phyloP scores from a whole-genome alignment of 2,329 filamentous ascomycete species.

The Lachnellula cervina region DNA sequence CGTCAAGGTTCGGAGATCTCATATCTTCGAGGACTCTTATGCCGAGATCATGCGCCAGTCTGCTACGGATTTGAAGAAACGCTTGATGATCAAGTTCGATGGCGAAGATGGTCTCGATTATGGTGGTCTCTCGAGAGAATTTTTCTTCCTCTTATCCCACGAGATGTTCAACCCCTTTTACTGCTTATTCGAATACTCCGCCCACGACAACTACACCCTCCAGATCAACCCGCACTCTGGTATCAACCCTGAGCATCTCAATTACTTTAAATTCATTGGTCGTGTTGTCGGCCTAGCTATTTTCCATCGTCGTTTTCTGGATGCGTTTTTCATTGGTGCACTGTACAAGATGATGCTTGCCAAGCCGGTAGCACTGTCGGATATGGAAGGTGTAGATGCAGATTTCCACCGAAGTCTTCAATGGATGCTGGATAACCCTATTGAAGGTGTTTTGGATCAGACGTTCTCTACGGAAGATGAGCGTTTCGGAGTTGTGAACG shows the following conservation, averaged over 20 bases:
- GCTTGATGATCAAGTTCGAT: constrained; percentile 99
- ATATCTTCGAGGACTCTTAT: constrained; percentile 98
- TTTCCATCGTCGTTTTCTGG: constrained; percentile 94
- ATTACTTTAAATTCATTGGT: constrained; percentile 99
- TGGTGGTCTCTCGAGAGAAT: constrained; percentile 94
- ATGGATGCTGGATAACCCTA: constrained; percentile 98
- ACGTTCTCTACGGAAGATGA: constrained; percentile 98
- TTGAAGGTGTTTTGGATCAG: constrained; percentile 88
- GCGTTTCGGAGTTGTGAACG: constrained; percentile 88
- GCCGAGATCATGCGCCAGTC: constrained; percentile 97
- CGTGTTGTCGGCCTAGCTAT: constrained; percentile 95
- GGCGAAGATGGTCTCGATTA: constrained; percentile 98
- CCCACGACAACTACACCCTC: constrained; percentile 98
- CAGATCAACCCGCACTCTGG: constrained; percentile 99
- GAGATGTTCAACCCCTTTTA: constrained; percentile 99
- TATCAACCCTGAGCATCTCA: constrained; percentile 98
- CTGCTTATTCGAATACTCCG: constrained; percentile 98
- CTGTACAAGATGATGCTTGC: constrained; percentile 99
- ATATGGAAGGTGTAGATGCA: constrained; percentile 98
- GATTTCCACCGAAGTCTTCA: constrained; percentile 95
- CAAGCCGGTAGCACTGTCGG: constrained; percentile 84
- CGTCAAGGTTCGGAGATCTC: constrained; percentile 91
- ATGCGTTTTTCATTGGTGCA: constrained; percentile 98
- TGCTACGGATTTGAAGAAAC: constrained; percentile 93
- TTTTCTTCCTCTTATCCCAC: constrained; percentile 98